phyloP scores from a whole-genome alignment of 2,329 filamentous ascomycete species.

The Chaetomium strumarium region DNA sequence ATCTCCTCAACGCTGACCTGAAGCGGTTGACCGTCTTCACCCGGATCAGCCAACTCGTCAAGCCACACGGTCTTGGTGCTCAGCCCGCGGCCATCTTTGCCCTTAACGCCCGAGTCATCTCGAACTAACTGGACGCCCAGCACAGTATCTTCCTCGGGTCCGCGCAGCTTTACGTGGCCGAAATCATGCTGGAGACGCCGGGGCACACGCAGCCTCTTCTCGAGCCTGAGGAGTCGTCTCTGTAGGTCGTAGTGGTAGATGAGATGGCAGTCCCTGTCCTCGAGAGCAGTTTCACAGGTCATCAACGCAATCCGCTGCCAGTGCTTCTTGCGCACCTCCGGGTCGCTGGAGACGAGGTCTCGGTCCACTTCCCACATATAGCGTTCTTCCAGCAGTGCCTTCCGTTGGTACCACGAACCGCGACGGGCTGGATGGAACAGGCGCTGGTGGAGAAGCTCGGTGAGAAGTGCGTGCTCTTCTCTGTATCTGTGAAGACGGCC shows the following conservation, averaged over 20 bases:
- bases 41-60: conserved; percentile 57
- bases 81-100: conserved; percentile 33
- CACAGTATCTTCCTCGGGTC: conserved; percentile 68
- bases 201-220: conserved; percentile 74
- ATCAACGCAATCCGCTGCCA: conserved; percentile 72
- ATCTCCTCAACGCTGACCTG: conserved; percentile 90
- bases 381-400: conserved; percentile 88
- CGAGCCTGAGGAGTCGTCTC: conserved; percentile 86
- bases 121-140: conserved; percentile 72
- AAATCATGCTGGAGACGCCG: conserved; percentile 91
- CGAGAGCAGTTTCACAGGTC: conserved; percentile 81
- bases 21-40: conserved; percentile 37
- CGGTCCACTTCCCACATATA: conserved; percentile 69
- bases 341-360: conserved; percentile 31
- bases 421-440: conserved; percentile 81
- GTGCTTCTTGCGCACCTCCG: conserved; percentile 62
- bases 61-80: conserved; percentile 81
- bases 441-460: conserved; percentile 69
- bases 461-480: conserved; percentile 68
- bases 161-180: conserved; percentile 70
- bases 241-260: conserved; percentile 94
- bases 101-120: conserved; percentile 36
- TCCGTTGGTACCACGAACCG: conserved; percentile 92
- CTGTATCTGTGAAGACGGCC: conserved; percentile 76
- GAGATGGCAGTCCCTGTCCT: conserved; percentile 83